These are phyloP conservation scores for Rhodomyrtus tomentosa DNA, from an alignment of 345 rosid genomes.

Conservation along the genomic window DNA sequence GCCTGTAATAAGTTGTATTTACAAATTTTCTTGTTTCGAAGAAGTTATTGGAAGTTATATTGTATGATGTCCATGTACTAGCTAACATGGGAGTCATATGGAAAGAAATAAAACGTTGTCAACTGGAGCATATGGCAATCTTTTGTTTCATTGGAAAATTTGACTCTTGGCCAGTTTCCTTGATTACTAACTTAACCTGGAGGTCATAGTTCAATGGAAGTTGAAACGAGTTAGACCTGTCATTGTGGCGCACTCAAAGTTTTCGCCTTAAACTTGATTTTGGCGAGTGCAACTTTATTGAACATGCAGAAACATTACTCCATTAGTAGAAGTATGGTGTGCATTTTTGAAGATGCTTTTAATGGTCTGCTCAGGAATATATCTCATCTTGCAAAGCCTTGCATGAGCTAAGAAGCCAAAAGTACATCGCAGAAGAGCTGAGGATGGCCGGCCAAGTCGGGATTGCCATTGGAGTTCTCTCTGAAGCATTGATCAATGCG, in stretches of 20 bases:
- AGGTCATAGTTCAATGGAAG: background rate
- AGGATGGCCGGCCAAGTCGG: conserved; percentile 30
- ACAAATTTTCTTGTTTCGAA: background rate
- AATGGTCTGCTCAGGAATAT: conserved; percentile 35
- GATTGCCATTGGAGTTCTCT: conserved; percentile 47
- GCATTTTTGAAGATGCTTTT: background rate
- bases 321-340: background rate
- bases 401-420: conserved; percentile 56
- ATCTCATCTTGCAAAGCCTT: conserved; percentile 37
- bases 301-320: background rate
- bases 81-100: background rate
- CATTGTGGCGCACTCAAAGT: background rate
- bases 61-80: background rate
- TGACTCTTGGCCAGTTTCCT: background rate
- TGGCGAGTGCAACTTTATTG: background rate
- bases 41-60: background rate
- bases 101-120: background rate
- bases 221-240: background rate
- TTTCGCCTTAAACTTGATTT: background rate
- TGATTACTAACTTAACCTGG: background rate
- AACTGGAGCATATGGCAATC: background rate
- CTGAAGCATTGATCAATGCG: conserved; percentile 23
- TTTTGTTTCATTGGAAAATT: background rate
- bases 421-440: conserved; percentile 34
- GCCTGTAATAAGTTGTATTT: background rate